Base-by-base conservation (phyloP, 2,329 filamentous ascomycete genomes). In the Colletotrichum brevisporum region DNA sequence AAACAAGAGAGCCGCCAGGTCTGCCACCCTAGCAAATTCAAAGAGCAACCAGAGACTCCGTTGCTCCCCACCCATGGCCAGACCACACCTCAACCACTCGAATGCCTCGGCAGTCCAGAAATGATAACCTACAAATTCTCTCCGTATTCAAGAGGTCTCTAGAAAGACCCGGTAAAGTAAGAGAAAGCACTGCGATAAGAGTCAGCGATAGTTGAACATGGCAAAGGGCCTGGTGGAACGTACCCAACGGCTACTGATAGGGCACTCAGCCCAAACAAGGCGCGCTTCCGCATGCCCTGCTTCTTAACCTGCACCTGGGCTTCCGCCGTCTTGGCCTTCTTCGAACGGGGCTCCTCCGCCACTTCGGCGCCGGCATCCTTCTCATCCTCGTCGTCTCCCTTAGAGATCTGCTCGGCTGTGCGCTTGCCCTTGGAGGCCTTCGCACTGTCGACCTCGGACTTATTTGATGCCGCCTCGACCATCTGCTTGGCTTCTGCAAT, bases 401-500 rank as follows among this genome's bases (percentile, higher is more conserved):
- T 86, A 5, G 89, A 87, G 13, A 93, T 86, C 36, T 94, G 92
- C 15, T 91, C 89, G 2, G 89, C 89, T 83, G 95, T 95, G 75
- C 94, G 90, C 85, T 94, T 94, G 76, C 82, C 81, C 77, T 85
- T 62, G 10, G 74, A 26, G n/a, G 87, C 88, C 78, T 85, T 62
- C 6, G 74, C 39, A 15, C 47, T 58, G 43, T 53, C 62, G 6
- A 59, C 77, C 24, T 82, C 76, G 13, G 78, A 78, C 60, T 81
- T 76, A 76, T 84, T 81, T 66, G 86, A 83, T 70, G 87, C 88
- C 69, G 90, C 90, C 71, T 92, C 88, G 5, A 98, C 95, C 93
- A 98, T 97, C 73, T 91, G 89, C 82, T 92, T 94, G 39, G 96
- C 96, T 75, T 94, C 90, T 31, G 91, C 91, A 68, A 98, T 91